Evolutionary conservation across 1,139 yeast genomes (phyloP).

Genomic region (Zygosaccharomyces pseudobailii): DNA sequence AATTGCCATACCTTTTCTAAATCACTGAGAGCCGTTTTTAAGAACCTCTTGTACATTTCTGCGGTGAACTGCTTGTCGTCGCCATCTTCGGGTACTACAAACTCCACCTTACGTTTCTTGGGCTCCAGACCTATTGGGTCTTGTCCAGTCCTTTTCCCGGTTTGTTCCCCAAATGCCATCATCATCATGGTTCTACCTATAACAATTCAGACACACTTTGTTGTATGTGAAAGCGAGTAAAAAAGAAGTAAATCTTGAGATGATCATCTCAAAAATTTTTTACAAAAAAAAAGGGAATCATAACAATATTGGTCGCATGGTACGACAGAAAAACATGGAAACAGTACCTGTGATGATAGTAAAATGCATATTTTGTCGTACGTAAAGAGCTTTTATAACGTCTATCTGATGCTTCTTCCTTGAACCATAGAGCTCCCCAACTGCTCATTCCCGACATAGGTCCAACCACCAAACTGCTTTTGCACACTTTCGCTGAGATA

Average conservation of each 20-base stretch:
- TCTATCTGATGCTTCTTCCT: conserved; percentile 27
- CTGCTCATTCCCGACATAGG: conserved; percentile 66
- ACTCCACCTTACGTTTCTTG: conserved; percentile 33
- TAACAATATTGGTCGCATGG: not conserved
- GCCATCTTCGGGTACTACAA: conserved; percentile 19
- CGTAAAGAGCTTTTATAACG: not conserved
- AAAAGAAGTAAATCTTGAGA: not conserved
- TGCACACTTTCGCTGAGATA: conserved; percentile 86
- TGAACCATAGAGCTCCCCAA: conserved; percentile 34
- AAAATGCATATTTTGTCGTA: not conserved
- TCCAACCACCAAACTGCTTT: conserved; percentile 98
- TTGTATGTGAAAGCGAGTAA: not conserved
- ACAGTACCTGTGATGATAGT: not conserved
- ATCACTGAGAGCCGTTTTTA: conserved; percentile 65
- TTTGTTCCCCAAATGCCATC: conserved; percentile 32
- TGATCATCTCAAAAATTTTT: conserved; percentile 12
- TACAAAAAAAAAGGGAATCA: not conserved
- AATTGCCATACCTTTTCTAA: conserved; percentile 51
- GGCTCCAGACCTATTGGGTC: conserved; percentile 14
- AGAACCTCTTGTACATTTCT: conserved; percentile 58
- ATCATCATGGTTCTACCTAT: conserved; percentile 12
- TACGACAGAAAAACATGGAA: not conserved
- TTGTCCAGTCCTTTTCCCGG: conserved; percentile 24
- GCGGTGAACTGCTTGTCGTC: conserved; percentile 29
- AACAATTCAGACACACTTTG: not conserved